Percentiles rank a stretch among this genome's conserved stretches.
Conservation (phyloP, 2,329 filamentous ascomycete genomes). For the Colletotrichum gigasporum region DNA sequence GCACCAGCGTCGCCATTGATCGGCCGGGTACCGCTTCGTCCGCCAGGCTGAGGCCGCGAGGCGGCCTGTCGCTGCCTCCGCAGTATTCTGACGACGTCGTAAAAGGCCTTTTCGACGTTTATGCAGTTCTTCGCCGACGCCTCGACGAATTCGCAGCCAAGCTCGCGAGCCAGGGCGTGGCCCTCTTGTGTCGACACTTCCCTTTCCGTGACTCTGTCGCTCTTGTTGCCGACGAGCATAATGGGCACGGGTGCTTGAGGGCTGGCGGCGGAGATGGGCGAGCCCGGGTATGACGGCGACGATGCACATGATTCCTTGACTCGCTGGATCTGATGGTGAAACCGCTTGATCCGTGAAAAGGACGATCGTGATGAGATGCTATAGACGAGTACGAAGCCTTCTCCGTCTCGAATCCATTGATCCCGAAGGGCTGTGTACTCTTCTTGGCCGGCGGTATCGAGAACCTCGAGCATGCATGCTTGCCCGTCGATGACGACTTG, state of each 20-base stretch:
- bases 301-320: slow-evolving; percentile 91
- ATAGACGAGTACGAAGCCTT: slow-evolving; percentile 97
- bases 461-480: slow-evolving; percentile 96
- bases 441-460: slow-evolving; percentile 97
- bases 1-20: slow-evolving; percentile 27
- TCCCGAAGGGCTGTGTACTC: slow-evolving; percentile 97
- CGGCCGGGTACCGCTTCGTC: slow-evolving; percentile 28
- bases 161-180: slow-evolving; percentile 86
- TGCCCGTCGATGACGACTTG: slow-evolving; percentile 93
- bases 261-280: slow-evolving; percentile 69
- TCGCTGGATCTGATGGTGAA: slow-evolving; percentile 95
- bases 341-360: slow-evolving; percentile 92
- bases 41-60: slow-evolving; percentile 44
- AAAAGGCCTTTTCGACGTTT: slow-evolving; percentile 98
- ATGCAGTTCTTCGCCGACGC: slow-evolving; percentile 98
- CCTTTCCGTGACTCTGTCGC: slow-evolving; percentile 92
- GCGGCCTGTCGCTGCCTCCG: slow-evolving; percentile 79
- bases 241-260: slow-evolving; percentile 82
- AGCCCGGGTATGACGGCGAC: slow-evolving; percentile 80
- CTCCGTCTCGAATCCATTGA: slow-evolving; percentile 98
- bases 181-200: slow-evolving; percentile 98
- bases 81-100: slow-evolving; percentile 93
- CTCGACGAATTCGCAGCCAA: slow-evolving; percentile 96
- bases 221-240: slow-evolving; percentile 86
- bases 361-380: slow-evolving; percentile 97